Evolutionary conservation across 2,329 filamentous ascomycete genomes (phyloP).

Genomic region (Botrytis hyacinthi): DNA sequence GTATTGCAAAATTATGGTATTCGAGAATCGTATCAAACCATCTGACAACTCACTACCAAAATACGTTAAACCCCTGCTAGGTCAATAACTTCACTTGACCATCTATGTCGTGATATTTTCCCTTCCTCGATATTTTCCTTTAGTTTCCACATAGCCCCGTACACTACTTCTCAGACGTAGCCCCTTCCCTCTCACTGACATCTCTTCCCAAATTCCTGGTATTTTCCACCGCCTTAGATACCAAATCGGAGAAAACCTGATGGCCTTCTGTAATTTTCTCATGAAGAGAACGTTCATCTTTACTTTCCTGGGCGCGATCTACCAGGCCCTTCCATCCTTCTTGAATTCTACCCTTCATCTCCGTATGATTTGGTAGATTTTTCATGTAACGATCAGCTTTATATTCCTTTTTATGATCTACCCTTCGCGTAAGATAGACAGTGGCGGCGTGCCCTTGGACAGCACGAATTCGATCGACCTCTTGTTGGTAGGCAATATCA

Average conservation of each 20-base stretch:
- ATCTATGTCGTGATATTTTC: neutral
- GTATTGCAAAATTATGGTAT: constrained; percentile 3
- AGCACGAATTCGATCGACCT: constrained; percentile 69
- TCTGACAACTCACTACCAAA: neutral
- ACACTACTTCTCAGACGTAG: constrained; percentile 22
- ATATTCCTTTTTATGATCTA: constrained; percentile 43
- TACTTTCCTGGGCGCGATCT: constrained; percentile 34
- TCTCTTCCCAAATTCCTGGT: constrained; percentile 22
- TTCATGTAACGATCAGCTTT: constrained; percentile 36
- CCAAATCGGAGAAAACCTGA: constrained; percentile 32
- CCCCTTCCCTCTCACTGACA: constrained; percentile 5
- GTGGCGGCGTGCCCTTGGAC: constrained; percentile 49
- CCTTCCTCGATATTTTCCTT: constrained; percentile 24
- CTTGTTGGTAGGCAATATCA: constrained; percentile 79
- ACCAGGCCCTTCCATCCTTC: constrained; percentile 36
- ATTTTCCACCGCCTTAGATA: constrained; percentile 32
- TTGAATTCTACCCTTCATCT: constrained; percentile 28
- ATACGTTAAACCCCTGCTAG: neutral
- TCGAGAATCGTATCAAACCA: neutral
- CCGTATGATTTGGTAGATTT: constrained; percentile 26
- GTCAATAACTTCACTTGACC: neutral
- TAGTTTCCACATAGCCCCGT: constrained; percentile 27
- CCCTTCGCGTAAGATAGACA: constrained; percentile 55
- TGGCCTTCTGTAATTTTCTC: constrained; percentile 21
- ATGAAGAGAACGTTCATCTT: constrained; percentile 18